Conservation (phyloP, 805 yeast species). For the Saccharomycopsis schoenii region DNA sequence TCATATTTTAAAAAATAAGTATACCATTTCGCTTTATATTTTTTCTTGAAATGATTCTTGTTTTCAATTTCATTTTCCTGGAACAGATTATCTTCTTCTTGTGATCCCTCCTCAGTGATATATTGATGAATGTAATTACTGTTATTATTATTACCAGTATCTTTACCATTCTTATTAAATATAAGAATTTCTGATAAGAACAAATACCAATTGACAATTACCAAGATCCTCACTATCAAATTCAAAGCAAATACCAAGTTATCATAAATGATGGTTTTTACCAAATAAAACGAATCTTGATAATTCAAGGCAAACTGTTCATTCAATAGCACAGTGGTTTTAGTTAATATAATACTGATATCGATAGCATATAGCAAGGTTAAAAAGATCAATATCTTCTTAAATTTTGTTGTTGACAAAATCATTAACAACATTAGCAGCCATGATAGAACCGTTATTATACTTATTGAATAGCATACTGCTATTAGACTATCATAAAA, state of each 20-base stretch:
- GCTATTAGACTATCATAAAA: conserved; percentile 23
- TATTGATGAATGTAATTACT: neutral
- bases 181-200: conserved; percentile 1
- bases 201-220: conserved; percentile 13
- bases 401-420: conserved; percentile 5
- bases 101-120: neutral
- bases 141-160: neutral
- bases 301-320: conserved; percentile 11
- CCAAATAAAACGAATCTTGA: conserved; percentile 12
- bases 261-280: neutral
- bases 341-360: conserved; percentile 5
- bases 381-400: conserved; percentile 5
- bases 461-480: conserved; percentile 13
- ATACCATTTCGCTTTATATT: neutral
- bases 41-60: neutral
- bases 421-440: conserved; percentile 12
- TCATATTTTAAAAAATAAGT: neutral
- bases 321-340: conserved; percentile 13
- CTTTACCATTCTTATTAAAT: neutral
- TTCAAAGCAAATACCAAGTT: neutral
- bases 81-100: neutral
- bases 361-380: conserved; percentile 14
- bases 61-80: neutral
- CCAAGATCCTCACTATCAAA: conserved; percentile 5
- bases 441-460: conserved; percentile 17